Evolutionary conservation across 192 early-diverging fungal genomes (phyloP).

Genomic region (Coemansia sp.): DNA sequence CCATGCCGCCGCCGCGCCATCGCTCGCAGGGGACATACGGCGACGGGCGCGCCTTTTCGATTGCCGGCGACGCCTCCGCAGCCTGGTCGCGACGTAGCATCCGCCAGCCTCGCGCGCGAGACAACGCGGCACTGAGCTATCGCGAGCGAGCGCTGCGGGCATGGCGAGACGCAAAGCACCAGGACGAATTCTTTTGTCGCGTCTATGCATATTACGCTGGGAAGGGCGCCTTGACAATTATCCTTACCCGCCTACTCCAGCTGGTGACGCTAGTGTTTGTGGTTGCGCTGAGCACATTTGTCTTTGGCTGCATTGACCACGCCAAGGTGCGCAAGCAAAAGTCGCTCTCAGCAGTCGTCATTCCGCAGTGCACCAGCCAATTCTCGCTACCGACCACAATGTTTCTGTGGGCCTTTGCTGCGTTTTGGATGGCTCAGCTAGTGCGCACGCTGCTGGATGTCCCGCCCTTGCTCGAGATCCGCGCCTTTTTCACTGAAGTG

Average conservation of each 20-base stretch:
- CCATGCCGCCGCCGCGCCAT: conserved; percentile 47
- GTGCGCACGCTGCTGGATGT: conserved; percentile 70
- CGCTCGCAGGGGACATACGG: conserved; percentile 18
- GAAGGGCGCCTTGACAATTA: conserved; percentile 84
- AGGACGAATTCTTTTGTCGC: conserved; percentile 79
- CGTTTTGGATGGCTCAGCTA: conserved; percentile 80
- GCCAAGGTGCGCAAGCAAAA: conserved; percentile 70
- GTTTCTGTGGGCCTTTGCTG: conserved; percentile 66
- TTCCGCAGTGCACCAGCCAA: conserved; percentile 75
- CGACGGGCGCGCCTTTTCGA: conserved; percentile 35
- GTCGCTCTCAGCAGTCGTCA: conserved; percentile 74
- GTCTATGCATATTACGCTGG: conserved; percentile 90
- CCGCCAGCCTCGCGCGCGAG: conserved; percentile 8
- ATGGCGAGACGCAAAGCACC: conserved; percentile 84
- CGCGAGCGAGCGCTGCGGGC: conserved; percentile 72
- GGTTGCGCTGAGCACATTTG: conserved; percentile 85
- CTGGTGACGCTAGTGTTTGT: conserved; percentile 89
- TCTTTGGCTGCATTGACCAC: conserved; percentile 91
- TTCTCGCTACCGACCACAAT: conserved; percentile 62
- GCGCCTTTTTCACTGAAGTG: conserved; percentile 81
- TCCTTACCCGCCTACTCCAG: conserved; percentile 77
- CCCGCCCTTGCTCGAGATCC: conserved; percentile 76
- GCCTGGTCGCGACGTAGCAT: conserved; percentile 21
- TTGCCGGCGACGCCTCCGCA: conserved; percentile 9
- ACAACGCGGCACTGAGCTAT: conserved; percentile 22